phyloP scores from a whole-genome alignment of 345 rosid genomes.

The Brassica incana region DNA sequence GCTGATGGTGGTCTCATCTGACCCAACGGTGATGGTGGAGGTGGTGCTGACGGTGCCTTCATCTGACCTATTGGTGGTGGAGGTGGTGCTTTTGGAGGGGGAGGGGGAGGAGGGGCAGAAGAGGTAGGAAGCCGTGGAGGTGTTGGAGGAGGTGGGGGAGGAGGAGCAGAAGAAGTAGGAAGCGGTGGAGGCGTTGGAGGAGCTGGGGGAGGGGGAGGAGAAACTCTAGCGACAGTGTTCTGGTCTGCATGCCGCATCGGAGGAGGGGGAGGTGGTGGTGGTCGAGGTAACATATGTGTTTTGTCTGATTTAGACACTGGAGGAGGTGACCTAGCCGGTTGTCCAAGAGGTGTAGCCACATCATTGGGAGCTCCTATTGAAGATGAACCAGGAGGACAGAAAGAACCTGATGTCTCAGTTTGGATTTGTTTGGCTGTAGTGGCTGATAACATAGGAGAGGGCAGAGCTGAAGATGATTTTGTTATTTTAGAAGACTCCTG shows the following conservation, averaged over 20 bases:
- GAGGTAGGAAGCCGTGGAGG: constrained; percentile 51
- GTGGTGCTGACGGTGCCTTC: constrained; percentile 37
- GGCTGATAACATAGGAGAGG: constrained; percentile 35
- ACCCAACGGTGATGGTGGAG: constrained; percentile 48
- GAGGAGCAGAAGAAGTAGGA: constrained; percentile 7
- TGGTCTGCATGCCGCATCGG: constrained; percentile 15
- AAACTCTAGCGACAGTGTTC: constrained; percentile 3
- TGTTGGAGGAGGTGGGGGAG: background rate
- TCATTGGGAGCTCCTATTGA: background rate
- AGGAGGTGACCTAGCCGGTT: constrained; percentile 21
- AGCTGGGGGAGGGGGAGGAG: no score
- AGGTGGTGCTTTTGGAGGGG: constrained; percentile 44
- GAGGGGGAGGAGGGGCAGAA: constrained; percentile 1
- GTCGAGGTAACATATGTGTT: background rate
- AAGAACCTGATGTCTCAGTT: constrained; percentile 1
- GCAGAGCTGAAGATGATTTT: constrained; percentile 12
- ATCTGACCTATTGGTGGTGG: constrained; percentile 35
- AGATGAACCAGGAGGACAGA: constrained; percentile 12
- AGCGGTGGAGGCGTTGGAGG: constrained; percentile 2
- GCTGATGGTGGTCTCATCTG: constrained; percentile 32
- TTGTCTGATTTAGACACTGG: constrained; percentile 15
- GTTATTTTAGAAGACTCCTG: constrained; percentile 3
- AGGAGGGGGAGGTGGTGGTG: constrained; percentile 23
- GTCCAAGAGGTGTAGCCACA: constrained; percentile 22
- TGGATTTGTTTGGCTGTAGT: constrained; percentile 20